Base-by-base conservation (phyloP, 805 yeast species). In the Torulaspora delbrueckii region DNA sequence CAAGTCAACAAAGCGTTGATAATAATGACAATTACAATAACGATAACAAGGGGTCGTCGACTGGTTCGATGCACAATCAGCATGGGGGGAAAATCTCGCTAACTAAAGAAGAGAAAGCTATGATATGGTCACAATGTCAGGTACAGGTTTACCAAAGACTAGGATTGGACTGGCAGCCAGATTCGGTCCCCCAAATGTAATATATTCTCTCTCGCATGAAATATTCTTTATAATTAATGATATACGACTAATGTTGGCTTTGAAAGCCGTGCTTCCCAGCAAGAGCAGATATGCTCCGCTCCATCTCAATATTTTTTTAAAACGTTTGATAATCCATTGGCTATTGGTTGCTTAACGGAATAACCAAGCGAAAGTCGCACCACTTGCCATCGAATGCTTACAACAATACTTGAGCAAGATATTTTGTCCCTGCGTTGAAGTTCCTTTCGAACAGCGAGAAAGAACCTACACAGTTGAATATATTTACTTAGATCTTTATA, bases 41-140 rank as follows among this genome's bases (percentile, higher is more conserved):
- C 24, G 43, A 40, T 24, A 40, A 24, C 16, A 25, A 32, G 33
- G 42, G 40, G 16, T 37, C 31, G 34, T 45, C 52, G 48, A 37
- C 52, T 36, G 52, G 52, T 31, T 42, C 48, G 49, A 42, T 46
- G 22, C 42, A 19, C n/a, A 32, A 45, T 25, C 48, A 45, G 25
- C 31, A 36, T 35, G 43, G 34, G 10, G 52, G 45, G 8, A 58
- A 62, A 31, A 51, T 63, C 2, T 48, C 58, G 18, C 61, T 82
- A 40, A 68, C 77, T 3, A 74, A 76, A 54, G 79, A 76, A 30
- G 83, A 81, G 54, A 81, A 81, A 60, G 73, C 76, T 37, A 59
- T 63, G 42, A 65, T 82, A 16, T 84, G 89, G 89, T 74, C 74
- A 10, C 78, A 75, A 32, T 82, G 82, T 25, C 90, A 84, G 62